Evolutionary conservation across 345 rosid species (phyloP), one percentile per base, ranked within the genome.

Genomic region (Mangifera indica): DNA sequence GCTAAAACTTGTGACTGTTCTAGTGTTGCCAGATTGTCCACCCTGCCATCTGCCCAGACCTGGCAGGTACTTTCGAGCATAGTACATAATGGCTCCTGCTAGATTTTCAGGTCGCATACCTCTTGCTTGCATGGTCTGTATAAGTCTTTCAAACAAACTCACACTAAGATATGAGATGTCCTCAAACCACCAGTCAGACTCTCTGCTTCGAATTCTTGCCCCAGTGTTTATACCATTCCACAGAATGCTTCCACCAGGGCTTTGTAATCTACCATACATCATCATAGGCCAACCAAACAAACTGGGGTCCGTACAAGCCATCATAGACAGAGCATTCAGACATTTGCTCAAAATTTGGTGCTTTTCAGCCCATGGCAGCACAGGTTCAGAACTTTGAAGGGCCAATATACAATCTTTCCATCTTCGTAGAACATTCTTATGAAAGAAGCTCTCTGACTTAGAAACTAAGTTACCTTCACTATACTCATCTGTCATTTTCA

Each of bases 251-350:
- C 99, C 99, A 70, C 99, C 99, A 0, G 99, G 98, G 77, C 99
- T 95, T 78, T 91, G 99, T 74, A 88, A 81, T 66, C 91, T 91
- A 59, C 98, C 99, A 54, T 95, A 95, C 97, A 95, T 92, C 98
- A 82, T 91, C 99, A 95, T 91, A 18, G 99, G 99, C 99, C 99
- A 95, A 67, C 99, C 99, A 74, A 95, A 92, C 81, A 95, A 82
- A 83, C 96, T 92, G 52, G 99, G 96, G 77, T 95, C 99, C 5
- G 99, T 91, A 78, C 96, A 92, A 32, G 81, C 97, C 98, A 95
- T 95, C 70, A 84, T 79, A 24, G 96, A 88, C 49, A 95, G 63
- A 37, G 97, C 85, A 58, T 85, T 83, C 85, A 92, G 71, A 55
- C 92, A 85, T 84, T 91, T 89, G 52, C 81, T 82, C 65, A 89